These are phyloP conservation scores for Pisolithus tinctorius DNA, from an alignment of 768 basidiomycete species.

Conservation along the genomic window DNA sequence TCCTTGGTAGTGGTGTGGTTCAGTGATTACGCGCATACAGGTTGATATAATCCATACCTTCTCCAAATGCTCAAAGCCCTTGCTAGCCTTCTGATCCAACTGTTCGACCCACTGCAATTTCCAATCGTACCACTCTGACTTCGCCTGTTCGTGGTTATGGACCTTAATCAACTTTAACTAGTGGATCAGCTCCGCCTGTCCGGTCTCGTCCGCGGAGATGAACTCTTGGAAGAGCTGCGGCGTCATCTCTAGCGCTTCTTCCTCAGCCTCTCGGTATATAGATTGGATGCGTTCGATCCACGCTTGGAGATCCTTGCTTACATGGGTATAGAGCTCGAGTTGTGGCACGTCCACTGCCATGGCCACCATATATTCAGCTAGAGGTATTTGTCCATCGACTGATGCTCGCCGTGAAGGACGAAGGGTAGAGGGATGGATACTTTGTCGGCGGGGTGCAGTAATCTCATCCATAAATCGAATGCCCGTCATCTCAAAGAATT, in stretches of 20 bases:
- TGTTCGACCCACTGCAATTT: conserved; percentile 75
- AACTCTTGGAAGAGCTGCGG: conserved; percentile 75
- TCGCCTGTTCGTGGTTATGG: conserved; percentile 60
- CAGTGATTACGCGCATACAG: background rate
- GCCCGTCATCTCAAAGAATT: conserved; percentile 74
- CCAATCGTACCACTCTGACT: conserved; percentile 87
- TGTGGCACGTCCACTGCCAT: conserved; percentile 72
- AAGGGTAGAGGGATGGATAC: conserved; percentile 51
- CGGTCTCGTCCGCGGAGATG: conserved; percentile 60
- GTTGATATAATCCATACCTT: conserved; percentile 30
- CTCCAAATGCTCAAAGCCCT: conserved; percentile 55
- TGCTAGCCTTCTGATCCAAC: conserved; percentile 54
- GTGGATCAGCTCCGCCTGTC: conserved; percentile 62
- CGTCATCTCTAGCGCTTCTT: conserved; percentile 65
- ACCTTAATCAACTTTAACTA: conserved; percentile 75
- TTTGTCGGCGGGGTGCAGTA: conserved; percentile 70
- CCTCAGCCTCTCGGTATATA: conserved; percentile 63
- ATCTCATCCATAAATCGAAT: conserved; percentile 82
- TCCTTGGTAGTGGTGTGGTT: conserved; percentile 39
- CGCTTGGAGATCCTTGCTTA: conserved; percentile 60
- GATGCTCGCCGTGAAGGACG: conserved; percentile 43
- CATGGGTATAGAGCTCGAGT: conserved; percentile 64
- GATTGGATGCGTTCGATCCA: conserved; percentile 75
- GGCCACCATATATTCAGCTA: conserved; percentile 66
- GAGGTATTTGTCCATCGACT: conserved; percentile 42